Conservation (phyloP, 129 eudicot genomes). For the Artemisia annua region DNA sequence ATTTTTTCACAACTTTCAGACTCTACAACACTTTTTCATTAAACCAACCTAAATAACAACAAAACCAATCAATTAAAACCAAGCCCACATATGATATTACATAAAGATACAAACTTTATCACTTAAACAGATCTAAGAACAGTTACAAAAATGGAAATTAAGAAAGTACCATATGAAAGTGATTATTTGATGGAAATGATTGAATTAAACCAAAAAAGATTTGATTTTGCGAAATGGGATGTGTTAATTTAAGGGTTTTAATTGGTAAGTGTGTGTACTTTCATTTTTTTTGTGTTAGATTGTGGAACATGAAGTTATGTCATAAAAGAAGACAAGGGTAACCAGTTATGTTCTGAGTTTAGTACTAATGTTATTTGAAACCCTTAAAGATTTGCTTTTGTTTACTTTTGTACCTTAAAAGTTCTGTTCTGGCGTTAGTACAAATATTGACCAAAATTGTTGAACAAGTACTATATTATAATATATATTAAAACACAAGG, state of each 20-base stretch:
- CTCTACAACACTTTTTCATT: slow-evolving; percentile 1
- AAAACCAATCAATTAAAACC: slow-evolving; percentile 19
- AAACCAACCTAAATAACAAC: slow-evolving; percentile 26
- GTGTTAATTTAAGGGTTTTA: slow-evolving; percentile 17
- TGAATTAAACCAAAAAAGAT: slow-evolving; percentile 25
- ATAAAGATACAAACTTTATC: slow-evolving; percentile 22
- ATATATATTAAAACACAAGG: too few species aligned
- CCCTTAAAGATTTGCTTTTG: slow-evolving; percentile 18
- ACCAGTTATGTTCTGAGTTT: slow-evolving; percentile 20
- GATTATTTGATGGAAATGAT: slow-evolving; percentile 10
- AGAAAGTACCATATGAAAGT: slow-evolving; percentile 24
- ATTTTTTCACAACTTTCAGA: neutral
- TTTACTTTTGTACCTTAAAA: neutral
- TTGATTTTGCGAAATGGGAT: slow-evolving; percentile 35
- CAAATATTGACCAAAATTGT: too few species aligned
- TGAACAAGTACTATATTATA: too few species aligned
- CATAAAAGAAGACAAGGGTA: slow-evolving; percentile 30
- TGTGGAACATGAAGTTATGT: slow-evolving; percentile 14
- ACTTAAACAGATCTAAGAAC: slow-evolving; percentile 13
- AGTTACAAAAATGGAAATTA: slow-evolving; percentile 15
- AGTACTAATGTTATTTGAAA: neutral
- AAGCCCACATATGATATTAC: slow-evolving; percentile 19
- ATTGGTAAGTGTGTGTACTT: slow-evolving; percentile 19
- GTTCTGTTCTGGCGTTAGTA: neutral
- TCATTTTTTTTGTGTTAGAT: slow-evolving; percentile 23